Evolutionary conservation across 2,329 filamentous ascomycete species (phyloP).

Genomic region (Xenoacremonium recifei): DNA sequence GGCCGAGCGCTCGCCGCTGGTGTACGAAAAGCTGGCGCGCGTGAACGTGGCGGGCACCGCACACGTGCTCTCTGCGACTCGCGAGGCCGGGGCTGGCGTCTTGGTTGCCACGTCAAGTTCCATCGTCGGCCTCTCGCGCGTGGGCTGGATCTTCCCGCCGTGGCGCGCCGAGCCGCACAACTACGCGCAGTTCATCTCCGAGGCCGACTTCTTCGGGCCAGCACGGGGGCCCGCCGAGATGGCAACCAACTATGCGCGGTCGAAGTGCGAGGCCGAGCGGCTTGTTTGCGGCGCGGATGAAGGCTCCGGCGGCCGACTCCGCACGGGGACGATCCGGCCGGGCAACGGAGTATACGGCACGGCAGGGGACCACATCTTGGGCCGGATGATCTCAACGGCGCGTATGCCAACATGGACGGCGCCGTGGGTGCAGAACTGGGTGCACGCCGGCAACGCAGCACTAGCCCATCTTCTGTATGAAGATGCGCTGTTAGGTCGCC

Average conservation of each 20-base stretch:
- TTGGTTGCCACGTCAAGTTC: slow-evolving; percentile 53
- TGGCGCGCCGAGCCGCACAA: slow-evolving; percentile 40
- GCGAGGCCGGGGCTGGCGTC: slow-evolving; percentile 43
- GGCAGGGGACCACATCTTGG: slow-evolving; percentile 34
- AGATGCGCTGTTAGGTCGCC: slow-evolving; percentile 43
- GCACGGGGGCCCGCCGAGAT: slow-evolving; percentile 38
- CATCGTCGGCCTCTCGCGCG: slow-evolving; percentile 39
- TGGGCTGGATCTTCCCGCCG: slow-evolving; percentile 41
- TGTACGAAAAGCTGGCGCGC: slow-evolving; percentile 43
- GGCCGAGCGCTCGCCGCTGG: slow-evolving; percentile 43
- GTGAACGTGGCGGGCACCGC: slow-evolving; percentile 52
- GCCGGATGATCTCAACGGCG: slow-evolving; percentile 34
- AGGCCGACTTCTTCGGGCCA: slow-evolving; percentile 41
- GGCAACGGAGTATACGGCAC: slow-evolving; percentile 53
- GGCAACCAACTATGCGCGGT: slow-evolving; percentile 49
- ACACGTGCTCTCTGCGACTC: slow-evolving; percentile 48
- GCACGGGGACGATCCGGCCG: slow-evolving; percentile 54
- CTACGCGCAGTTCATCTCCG: slow-evolving; percentile 45
- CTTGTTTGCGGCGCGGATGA: slow-evolving; percentile 45
- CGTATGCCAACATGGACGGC: slow-evolving; percentile 42
- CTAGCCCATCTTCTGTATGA: slow-evolving; percentile 54
- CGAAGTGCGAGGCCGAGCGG: slow-evolving; percentile 51
- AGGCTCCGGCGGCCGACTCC: slow-evolving; percentile 34
- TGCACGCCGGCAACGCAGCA: slow-evolving; percentile 51
- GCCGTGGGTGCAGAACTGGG: slow-evolving; percentile 48